A percentile compares a stretch with the other conserved stretches of the same genome.
phyloP scores from a whole-genome alignment of 2,329 filamentous ascomycete species.

The Pleomassaria siparia region DNA sequence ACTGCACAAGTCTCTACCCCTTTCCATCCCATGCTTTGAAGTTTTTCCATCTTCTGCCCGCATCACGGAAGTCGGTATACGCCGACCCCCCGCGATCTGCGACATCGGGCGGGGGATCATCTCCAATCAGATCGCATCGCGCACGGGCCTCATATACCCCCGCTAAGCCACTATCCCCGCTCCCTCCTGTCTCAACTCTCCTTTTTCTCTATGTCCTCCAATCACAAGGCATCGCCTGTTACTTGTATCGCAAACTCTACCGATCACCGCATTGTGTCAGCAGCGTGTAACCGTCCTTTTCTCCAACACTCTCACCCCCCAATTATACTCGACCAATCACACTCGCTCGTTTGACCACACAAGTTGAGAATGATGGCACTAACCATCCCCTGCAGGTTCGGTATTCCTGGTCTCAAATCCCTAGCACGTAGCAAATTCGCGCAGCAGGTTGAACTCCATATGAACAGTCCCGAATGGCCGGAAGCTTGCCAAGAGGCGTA shows the following conservation, averaged over 20 bases:
- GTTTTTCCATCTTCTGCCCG: conserved; percentile 2
- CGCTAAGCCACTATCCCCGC: conserved; percentile 6
- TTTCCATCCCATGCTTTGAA: neutral
- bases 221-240: conserved; percentile 11
- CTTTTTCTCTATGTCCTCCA: conserved; percentile 13
- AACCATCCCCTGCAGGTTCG: conserved; percentile 43
- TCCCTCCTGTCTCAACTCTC: conserved; percentile 4
- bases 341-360: neutral
- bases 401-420: conserved; percentile 50
- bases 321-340: too few species aligned
- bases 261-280: conserved; percentile 4
- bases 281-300: neutral
- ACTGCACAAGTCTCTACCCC: conserved; percentile 10
- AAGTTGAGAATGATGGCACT: too few species aligned
- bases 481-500: conserved; percentile 53
- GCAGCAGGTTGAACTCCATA: conserved; percentile 47
- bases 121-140: conserved; percentile 24
- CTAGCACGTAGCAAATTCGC: conserved; percentile 51
- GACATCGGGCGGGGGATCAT: conserved; percentile 22
- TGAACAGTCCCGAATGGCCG: conserved; percentile 48
- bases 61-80: conserved; percentile 18
- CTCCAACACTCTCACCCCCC: neutral
- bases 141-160: conserved; percentile 15
- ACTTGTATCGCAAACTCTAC: conserved; percentile 2
- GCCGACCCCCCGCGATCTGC: conserved; percentile 35